Evolutionary conservation across 2,329 filamentous ascomycete species (phyloP).

Genomic region (Fusarium compactum): DNA sequence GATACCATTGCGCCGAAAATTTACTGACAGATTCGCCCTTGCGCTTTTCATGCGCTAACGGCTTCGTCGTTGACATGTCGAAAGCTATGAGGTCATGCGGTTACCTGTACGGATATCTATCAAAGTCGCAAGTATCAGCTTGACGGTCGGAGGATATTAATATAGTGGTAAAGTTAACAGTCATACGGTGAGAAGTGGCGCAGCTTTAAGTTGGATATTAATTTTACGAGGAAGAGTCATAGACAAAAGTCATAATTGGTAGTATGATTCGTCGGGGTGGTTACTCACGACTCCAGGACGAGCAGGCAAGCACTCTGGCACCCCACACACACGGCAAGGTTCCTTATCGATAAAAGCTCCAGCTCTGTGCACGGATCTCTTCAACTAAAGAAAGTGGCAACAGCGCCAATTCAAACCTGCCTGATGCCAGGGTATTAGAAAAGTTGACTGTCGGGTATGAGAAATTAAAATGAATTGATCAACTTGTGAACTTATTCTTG

Average conservation of each 20-base stretch:
- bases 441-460: background rate
- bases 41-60: constrained; percentile 80
- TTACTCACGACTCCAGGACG: constrained; percentile 38
- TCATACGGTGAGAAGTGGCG: constrained; percentile 27
- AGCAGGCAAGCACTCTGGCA: constrained; percentile 8
- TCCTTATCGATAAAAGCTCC: constrained; percentile 41
- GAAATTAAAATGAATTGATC: background rate
- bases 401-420: background rate
- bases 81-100: constrained; percentile 42
- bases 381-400: background rate
- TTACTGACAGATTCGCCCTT: constrained; percentile 83
- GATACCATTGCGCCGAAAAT: background rate
- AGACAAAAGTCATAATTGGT: constrained; percentile 18
- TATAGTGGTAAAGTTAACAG: constrained; percentile 12
- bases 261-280: constrained; percentile 36
- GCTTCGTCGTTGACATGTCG: constrained; percentile 69
- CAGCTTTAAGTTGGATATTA: constrained; percentile 35
- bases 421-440: background rate
- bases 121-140: constrained; percentile 14
- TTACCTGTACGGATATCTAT: constrained; percentile 50
- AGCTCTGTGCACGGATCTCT: constrained; percentile 23
- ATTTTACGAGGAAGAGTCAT: constrained; percentile 44
- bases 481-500: background rate
- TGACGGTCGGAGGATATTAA: constrained; percentile 15
- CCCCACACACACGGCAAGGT: constrained; percentile 7